phyloP scores from a whole-genome alignment of 345 rosid genomes.

The Mercurialis annua region DNA sequence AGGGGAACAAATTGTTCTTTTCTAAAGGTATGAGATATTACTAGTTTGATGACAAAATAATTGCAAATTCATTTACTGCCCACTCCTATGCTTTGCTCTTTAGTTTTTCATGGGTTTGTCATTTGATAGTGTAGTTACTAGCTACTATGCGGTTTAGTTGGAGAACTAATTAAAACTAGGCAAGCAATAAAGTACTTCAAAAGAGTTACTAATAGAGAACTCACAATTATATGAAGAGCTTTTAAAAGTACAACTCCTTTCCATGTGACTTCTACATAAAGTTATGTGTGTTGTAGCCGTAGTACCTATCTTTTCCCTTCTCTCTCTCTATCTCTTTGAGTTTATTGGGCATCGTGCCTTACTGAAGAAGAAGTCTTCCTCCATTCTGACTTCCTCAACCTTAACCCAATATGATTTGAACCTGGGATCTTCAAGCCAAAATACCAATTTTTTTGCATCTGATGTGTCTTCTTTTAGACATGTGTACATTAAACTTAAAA shows the following conservation, averaged over 20 bases:
- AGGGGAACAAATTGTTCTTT: neutral
- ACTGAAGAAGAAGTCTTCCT: neutral
- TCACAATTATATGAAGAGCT: neutral
- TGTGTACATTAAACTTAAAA: neutral
- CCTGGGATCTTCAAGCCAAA: neutral
- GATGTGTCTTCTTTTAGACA: neutral
- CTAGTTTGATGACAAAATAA: neutral
- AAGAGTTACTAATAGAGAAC: neutral
- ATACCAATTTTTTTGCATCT: neutral
- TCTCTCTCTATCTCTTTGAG: neutral
- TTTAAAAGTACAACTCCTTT: neutral
- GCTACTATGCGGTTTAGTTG: constrained; percentile 1
- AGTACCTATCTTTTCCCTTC: neutral
- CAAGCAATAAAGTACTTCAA: neutral
- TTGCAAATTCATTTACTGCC: neutral
- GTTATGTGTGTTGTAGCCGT: neutral
- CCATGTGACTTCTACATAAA: neutral
- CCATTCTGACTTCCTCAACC: neutral
- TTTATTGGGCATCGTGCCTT: neutral
- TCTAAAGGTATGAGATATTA: neutral
- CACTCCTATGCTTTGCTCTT: neutral
- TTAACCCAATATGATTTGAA: neutral
- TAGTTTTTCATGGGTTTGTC: neutral
- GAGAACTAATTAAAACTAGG: neutral
- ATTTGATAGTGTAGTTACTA: neutral